Base-by-base conservation (phyloP, 1,284 basidiomycete genomes). In the Peniophora sp. region DNA sequence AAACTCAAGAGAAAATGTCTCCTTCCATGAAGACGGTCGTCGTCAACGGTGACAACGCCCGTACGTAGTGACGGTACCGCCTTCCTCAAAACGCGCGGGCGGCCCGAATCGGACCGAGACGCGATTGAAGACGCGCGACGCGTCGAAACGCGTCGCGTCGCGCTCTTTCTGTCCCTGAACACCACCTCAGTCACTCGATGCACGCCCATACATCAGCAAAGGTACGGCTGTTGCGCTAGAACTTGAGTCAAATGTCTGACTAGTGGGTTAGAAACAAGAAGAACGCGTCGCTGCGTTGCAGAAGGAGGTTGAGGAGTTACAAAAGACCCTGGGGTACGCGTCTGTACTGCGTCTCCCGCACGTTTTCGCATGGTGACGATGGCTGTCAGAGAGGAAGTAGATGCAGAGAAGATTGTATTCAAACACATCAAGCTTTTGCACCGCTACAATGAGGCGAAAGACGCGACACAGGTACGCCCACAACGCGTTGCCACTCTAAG, bases 361-460 rank as follows among this genome's bases (percentile, higher is more conserved):
- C 38, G n/a, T 6, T 16, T 20, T 23, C 27, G 27, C 27, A 5
- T 12, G 6, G 17, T 20, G 23, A 1, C 8, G 5, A 22, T 10
- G 14, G 24, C 9, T 46, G 19, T 34, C 27, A 87, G 81, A 10
- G 63, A 69, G 47, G 57, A 65, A 36, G 74, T 75, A 57, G 77
- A 85, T 54, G 78, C 85, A 1, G 81, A 85, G 43, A 70, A 72
- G 54, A 81, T 88, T 14, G 82, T 85, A 17, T 78, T 81, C 48
- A 69, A 69, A 6, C 85, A 90, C 59, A 89, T 89, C 63, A 78
- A 78, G 55, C 69, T 87, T 3, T 65, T 89, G 23, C 87, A 90
- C 61, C 71, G 68, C 45, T 90, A 90, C 58, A 90, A 90, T 55
- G 88, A 90, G 62, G 78, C 85, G 5, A 90, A 90, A 61, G 88